Conservation (phyloP, 2,329 filamentous ascomycete genomes). For the Penicillium sp. region DNA sequence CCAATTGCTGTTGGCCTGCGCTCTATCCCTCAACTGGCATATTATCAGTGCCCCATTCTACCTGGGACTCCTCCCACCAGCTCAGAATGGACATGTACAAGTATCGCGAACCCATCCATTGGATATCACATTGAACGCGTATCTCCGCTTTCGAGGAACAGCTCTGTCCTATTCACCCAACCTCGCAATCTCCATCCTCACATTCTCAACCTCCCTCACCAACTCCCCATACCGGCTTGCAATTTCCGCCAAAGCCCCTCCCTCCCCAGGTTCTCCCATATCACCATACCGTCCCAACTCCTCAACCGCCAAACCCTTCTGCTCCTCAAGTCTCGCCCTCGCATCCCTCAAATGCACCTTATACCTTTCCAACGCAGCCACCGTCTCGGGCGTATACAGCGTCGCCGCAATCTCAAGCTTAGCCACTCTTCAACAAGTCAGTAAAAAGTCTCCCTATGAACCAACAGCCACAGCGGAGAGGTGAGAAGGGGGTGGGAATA, state of each 20-base stretch:
- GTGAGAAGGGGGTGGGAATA: neutral
- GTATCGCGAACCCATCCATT: neutral
- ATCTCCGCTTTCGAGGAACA: neutral
- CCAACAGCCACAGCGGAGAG: neutral
- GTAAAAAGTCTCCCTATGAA: neutral
- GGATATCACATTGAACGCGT: neutral
- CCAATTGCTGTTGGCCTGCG: too few relatives aligned
- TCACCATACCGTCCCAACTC: constrained; percentile 40
- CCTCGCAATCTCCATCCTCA: constrained; percentile 34
- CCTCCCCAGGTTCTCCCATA: constrained; percentile 21
- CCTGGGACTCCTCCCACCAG: too few relatives aligned
- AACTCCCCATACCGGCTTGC: constrained; percentile 41
- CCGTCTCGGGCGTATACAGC: constrained; percentile 42
- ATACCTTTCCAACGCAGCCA: constrained; percentile 36
- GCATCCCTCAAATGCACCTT: constrained; percentile 34
- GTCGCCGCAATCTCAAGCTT: constrained; percentile 39
- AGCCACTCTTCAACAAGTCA: constrained; percentile 31
- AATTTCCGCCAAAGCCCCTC: constrained; percentile 37
- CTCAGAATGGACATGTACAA: neutral
- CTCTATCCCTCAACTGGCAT: too few relatives aligned
- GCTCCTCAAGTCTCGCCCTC: constrained; percentile 33
- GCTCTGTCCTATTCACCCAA: constrained; percentile 14
- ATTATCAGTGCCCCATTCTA: neutral
- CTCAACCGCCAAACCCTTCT: constrained; percentile 28
- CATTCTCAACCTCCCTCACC: constrained; percentile 39